Evolutionary conservation across 2,329 filamentous ascomycete genomes (phyloP), one percentile per base, ranked within the genome.

Genomic region (Stylonectria norvegica): DNA sequence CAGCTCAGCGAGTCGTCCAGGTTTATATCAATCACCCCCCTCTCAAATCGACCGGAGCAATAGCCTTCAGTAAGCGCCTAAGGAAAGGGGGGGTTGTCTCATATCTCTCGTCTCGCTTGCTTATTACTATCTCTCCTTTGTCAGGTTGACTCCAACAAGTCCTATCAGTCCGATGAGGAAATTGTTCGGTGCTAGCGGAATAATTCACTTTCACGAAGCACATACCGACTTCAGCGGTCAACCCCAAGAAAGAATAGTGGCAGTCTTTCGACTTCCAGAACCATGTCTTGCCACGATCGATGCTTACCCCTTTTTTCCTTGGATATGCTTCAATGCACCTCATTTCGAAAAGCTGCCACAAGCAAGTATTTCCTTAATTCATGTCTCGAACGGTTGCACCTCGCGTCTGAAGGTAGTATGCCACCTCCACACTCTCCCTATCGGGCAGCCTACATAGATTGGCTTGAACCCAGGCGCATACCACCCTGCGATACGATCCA

Each of bases 401-500:
- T 32, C 19, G 18, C 23, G 14, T 25, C 12, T 27, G 19, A 17
- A 18, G 31, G 28, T 38, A 35, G 32, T 27, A 40, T 39, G 22
- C 32, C 35, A 28, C n/a, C 20, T 16, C 28, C 28, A 20, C 20
- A 28, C 22, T 23, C 20, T 43, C 37, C 40, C 37, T 39, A 42
- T 50, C 48, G 35, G 42, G 37, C 42, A 43, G 42, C 18, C 29
- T 37, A 33, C 34, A 29, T 37, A 33, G 34, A 29, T 22, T 50
- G 42, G 36, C 36, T 34, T 29, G n/a, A 41, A 43, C 43, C 38
- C 28, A 28, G 19, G 30, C 28, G 39, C 28, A 39, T 31, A 39
- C 39, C 40, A 48, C 48, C 25, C 39, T 37, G 44, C 39, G 38
- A 40, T 42, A 45, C 37, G 43, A 45, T 43, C 42, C 37, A 40